phyloP scores from a whole-genome alignment of 176 grass and related monocot genomes.

The Bromus sterilis region DNA sequence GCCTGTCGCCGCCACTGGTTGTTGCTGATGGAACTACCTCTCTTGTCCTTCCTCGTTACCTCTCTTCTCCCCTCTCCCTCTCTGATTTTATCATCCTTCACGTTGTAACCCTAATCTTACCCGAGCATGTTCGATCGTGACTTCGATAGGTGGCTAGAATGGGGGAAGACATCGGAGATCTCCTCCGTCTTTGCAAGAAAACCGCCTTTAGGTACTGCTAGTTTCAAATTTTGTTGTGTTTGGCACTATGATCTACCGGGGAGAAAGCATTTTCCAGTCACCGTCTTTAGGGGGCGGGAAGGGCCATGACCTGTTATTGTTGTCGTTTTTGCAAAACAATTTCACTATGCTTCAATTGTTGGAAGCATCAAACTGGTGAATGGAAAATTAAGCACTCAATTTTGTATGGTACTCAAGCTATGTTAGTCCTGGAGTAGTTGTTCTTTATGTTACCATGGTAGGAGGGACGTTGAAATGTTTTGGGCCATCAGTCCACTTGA shows the following conservation, averaged over 20 bases:
- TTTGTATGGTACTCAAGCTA: not conserved
- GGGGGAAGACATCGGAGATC: too few relatives aligned
- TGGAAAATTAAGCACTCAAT: not conserved
- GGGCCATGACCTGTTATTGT: not conserved
- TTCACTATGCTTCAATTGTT: not conserved
- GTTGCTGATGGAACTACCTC: too few relatives aligned
- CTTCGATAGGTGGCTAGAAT: too few relatives aligned
- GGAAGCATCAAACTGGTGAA: not conserved
- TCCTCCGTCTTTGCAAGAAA: too few relatives aligned
- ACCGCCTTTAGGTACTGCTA: too few relatives aligned
- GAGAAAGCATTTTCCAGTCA: not conserved
- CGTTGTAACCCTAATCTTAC: too few relatives aligned
- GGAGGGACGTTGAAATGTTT: not conserved
- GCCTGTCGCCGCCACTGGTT: too few relatives aligned
- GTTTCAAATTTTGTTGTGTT: too few relatives aligned
- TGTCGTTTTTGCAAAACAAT: not conserved
- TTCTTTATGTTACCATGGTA: not conserved
- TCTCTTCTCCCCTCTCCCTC: too few relatives aligned
- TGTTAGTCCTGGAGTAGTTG: not conserved
- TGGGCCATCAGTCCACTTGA: not conserved
- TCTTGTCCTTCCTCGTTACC: too few relatives aligned
- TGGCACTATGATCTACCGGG: not conserved
- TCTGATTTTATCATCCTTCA: too few relatives aligned
- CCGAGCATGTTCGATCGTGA: too few relatives aligned
- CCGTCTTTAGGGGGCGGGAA: not conserved